A percentile compares a stretch with the other conserved stretches of the same genome.
Conservation (phyloP, 116 monocot species). For the Iris pallida region DNA sequence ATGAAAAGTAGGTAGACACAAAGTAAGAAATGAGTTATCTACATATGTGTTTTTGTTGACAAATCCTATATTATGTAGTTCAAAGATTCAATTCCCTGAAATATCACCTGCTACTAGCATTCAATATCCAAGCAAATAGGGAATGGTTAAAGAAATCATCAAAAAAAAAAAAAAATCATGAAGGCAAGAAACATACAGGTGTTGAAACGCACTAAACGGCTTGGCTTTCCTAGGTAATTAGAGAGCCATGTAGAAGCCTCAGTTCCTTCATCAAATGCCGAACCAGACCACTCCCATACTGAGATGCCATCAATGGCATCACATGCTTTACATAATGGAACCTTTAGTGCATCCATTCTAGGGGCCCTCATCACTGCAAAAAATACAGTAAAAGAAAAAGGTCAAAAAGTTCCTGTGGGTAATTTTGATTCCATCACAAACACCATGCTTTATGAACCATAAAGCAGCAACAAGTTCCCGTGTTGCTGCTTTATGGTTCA, state of each 20-base stretch:
- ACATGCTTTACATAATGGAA: conserved; percentile 37
- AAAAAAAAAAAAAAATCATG: neutral
- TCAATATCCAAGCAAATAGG: no score
- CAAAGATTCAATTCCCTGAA: no score
- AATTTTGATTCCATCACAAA: no score
- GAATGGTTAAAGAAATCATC: neutral
- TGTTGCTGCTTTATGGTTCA: no score
- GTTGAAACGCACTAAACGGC: conserved; percentile 73
- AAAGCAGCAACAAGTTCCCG: no score
- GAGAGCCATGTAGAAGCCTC: conserved; percentile 90
- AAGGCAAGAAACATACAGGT: conserved; percentile 29
- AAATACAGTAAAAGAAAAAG: neutral
- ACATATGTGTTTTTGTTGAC: no score
- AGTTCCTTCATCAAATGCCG: conserved; percentile 77
- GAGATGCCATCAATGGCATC: conserved; percentile 51
- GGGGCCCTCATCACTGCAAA: conserved; percentile 72
- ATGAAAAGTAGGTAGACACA: no score
- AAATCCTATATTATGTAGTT: no score
- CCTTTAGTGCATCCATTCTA: conserved; percentile 65
- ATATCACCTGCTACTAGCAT: no score
- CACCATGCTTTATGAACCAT: no score
- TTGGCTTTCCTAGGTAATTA: conserved; percentile 71
- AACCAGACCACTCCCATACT: conserved; percentile 95
- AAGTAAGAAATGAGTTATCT: no score
- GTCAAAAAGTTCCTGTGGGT: no score